Conservation (phyloP, 1,284 basidiomycete genomes). For the Gomphus sp. region DNA sequence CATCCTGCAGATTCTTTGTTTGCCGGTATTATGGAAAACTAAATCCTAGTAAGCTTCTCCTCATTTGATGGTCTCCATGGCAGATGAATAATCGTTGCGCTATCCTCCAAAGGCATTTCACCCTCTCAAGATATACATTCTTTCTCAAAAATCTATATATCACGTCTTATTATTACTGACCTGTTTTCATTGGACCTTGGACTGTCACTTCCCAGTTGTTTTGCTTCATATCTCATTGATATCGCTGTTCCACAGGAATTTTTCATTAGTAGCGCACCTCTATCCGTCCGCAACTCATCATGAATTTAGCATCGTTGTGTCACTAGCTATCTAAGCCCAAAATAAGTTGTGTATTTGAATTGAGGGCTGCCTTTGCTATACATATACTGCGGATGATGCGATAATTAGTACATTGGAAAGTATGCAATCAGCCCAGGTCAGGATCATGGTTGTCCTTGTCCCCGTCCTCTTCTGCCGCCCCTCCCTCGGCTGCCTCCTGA, state of each 20-base stretch:
- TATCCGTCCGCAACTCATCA: neutral
- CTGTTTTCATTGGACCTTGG: neutral
- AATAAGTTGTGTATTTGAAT: too few relatives aligned
- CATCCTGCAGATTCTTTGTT: neutral
- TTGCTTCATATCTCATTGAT: neutral
- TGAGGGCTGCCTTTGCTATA: neutral
- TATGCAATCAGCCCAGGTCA: neutral
- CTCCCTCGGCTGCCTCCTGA: slow-evolving; percentile 21
- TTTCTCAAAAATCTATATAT: neutral
- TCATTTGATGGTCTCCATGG: neutral
- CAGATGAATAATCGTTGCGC: neutral
- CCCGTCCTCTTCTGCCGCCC: slow-evolving; percentile 19
- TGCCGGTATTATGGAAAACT: neutral
- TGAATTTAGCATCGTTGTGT: neutral
- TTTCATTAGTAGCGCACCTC: neutral
- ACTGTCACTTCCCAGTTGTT: too few relatives aligned
- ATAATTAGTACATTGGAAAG: neutral
- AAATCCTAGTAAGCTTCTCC: neutral
- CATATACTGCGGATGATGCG: neutral
- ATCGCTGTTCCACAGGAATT: neutral
- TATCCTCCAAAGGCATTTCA: neutral
- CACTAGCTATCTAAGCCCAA: neutral
- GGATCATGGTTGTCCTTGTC: neutral
- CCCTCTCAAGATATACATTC: neutral
- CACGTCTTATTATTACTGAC: neutral